phyloP scores from a whole-genome alignment of 2,329 filamentous ascomycete genomes.

The Pestalotiopsis sp. region DNA sequence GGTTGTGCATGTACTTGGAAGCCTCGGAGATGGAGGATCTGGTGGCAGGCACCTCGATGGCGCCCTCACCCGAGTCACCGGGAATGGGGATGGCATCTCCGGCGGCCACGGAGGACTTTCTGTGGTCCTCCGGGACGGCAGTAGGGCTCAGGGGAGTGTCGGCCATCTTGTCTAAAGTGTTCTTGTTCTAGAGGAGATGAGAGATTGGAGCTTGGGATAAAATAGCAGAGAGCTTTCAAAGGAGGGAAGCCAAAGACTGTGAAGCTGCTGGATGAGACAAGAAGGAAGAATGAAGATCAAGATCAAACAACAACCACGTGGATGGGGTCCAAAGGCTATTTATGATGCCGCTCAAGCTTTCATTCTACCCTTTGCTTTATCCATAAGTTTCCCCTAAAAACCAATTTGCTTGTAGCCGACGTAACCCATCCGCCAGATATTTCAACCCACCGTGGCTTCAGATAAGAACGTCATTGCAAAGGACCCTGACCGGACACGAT shows the following conservation, averaged over 20 bases:
- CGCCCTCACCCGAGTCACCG: constrained; percentile 46
- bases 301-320: constrained; percentile 1
- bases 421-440: background rate
- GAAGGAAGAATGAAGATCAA: background rate
- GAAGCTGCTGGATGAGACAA: background rate
- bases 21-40: constrained; percentile 71
- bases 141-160: constrained; percentile 31
- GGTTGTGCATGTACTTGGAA: constrained; percentile 71
- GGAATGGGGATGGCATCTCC: constrained; percentile 40
- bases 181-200: constrained; percentile 6
- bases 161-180: constrained; percentile 50
- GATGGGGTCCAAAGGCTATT: constrained; percentile 1
- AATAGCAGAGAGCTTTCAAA: background rate
- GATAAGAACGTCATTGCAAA: constrained; percentile 13
- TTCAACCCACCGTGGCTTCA: constrained; percentile 3
- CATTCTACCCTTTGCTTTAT: background rate
- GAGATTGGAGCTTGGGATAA: background rate
- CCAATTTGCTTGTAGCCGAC: constrained; percentile 10
- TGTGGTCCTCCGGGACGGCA: constrained; percentile 22
- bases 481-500: background rate
- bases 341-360: background rate
- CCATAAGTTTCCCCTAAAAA: constrained; percentile 2
- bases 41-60: constrained; percentile 72
- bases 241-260: background rate
- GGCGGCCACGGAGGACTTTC: background rate